Evolutionary conservation across 1,284 basidiomycete genomes (phyloP).

Genomic region (Ceratobasidium sp.): DNA sequence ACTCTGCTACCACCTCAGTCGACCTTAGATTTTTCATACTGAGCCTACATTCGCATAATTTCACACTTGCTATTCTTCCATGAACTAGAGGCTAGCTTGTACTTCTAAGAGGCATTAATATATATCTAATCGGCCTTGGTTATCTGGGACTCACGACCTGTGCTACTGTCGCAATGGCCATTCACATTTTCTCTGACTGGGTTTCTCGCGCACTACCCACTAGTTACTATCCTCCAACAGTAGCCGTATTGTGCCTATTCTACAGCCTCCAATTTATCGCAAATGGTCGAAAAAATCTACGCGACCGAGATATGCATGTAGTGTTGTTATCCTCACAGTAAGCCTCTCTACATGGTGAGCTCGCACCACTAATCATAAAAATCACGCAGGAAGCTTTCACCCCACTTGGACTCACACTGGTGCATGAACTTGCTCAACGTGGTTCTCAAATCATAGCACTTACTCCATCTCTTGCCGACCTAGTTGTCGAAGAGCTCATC

Average conservation of each 20-base stretch:
- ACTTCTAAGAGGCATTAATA: background rate
- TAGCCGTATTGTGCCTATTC: slow-evolving; percentile 9
- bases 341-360: slow-evolving; percentile 51
- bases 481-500: slow-evolving; percentile 72
- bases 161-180: slow-evolving; percentile 21
- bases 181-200: slow-evolving; percentile 32
- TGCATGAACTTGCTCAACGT: slow-evolving; percentile 74
- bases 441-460: slow-evolving; percentile 83
- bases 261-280: slow-evolving; percentile 53
- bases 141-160: background rate
- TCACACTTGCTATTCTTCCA: background rate
- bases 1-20: background rate
- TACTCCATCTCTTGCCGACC: slow-evolving; percentile 62
- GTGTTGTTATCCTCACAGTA: slow-evolving; percentile 78
- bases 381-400: slow-evolving; percentile 75
- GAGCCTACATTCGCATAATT: background rate
- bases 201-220: slow-evolving; percentile 14
- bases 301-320: slow-evolving; percentile 80
- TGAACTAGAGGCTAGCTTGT: background rate
- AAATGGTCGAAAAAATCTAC: slow-evolving; percentile 75
- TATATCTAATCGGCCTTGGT: background rate
- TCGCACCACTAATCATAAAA: slow-evolving; percentile 33
- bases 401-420: slow-evolving; percentile 74
- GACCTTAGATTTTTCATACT: background rate
- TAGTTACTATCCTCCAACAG: slow-evolving; percentile 30